A percentile compares a stretch with the other conserved stretches of the same genome.
Conservation (phyloP, 352 stramenopile genomes). For the Stramenopiles sp. region DNA sequence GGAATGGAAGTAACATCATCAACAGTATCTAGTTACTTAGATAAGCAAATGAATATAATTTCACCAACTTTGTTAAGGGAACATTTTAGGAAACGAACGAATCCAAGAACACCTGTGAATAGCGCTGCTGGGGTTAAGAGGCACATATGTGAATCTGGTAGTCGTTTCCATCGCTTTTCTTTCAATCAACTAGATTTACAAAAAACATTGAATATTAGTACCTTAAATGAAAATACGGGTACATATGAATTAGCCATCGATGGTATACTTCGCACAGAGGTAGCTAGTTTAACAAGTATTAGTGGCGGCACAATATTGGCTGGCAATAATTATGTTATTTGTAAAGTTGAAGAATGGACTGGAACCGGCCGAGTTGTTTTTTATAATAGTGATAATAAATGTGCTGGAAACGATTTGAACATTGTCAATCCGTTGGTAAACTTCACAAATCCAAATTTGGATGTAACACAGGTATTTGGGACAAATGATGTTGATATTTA, state of each 20-base stretch:
- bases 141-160: background rate
- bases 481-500: background rate
- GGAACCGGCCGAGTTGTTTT: background rate
- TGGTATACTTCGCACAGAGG: background rate
- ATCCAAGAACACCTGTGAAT: background rate
- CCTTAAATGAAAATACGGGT: background rate
- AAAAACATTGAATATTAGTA: background rate
- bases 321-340: background rate
- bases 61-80: background rate
- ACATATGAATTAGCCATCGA: background rate
- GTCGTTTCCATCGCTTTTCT: background rate
- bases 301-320: background rate
- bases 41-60: background rate
- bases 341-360: background rate
- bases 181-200: background rate
- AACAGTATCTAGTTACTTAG: background rate
- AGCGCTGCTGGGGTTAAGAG: background rate
- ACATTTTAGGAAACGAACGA: background rate
- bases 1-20: background rate
- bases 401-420: background rate
- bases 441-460: background rate
- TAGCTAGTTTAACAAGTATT: background rate
- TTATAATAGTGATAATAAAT: background rate
- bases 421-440: background rate
- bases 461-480: background rate